A percentile compares a stretch with the other conserved stretches of the same genome.
phyloP scores from a whole-genome alignment of 768 basidiomycete genomes.

The Chalciporus sphaerocephalus region DNA sequence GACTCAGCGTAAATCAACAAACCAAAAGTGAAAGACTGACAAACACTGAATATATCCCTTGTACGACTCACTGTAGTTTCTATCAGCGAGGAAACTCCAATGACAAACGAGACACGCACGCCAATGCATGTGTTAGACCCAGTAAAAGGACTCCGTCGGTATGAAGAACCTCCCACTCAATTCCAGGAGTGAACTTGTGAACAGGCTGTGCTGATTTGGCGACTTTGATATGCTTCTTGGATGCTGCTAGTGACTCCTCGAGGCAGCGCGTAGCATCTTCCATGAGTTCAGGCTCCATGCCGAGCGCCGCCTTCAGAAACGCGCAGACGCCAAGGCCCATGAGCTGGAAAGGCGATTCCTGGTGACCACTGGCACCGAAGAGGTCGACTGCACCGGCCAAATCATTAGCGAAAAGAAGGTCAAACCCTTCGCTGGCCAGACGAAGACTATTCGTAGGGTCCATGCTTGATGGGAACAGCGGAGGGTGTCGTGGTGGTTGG shows the following conservation, averaged over 20 bases:
- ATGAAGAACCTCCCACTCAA: slow-evolving; percentile 74
- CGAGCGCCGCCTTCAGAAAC: slow-evolving; percentile 73
- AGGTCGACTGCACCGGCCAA: slow-evolving; percentile 48
- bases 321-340: slow-evolving; percentile 68
- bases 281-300: slow-evolving; percentile 73
- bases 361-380: slow-evolving; percentile 32
- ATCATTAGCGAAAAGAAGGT: slow-evolving; percentile 66
- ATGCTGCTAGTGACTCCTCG: slow-evolving; percentile 53
- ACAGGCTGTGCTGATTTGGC: slow-evolving; percentile 31
- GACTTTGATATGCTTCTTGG: slow-evolving; percentile 46
- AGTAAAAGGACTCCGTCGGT: slow-evolving; percentile 69
- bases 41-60: slow-evolving; percentile 77
- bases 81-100: slow-evolving; percentile 3
- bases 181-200: slow-evolving; percentile 52
- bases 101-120: slow-evolving; percentile 36
- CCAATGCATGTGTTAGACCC: slow-evolving; percentile 66
- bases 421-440: slow-evolving; percentile 51
- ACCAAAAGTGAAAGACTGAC: slow-evolving; percentile 35
- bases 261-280: slow-evolving; percentile 57
- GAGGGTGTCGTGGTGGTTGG: slow-evolving; percentile 2
- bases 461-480: not conserved
- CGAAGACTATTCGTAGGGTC: slow-evolving; percentile 32
- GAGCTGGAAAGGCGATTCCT: slow-evolving; percentile 65
- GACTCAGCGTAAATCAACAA: slow-evolving; percentile 10
- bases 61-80: slow-evolving; percentile 57